These are phyloP conservation scores for Ruellia speciosa DNA, from an alignment of 305 asterid species.

Conservation along the genomic window DNA sequence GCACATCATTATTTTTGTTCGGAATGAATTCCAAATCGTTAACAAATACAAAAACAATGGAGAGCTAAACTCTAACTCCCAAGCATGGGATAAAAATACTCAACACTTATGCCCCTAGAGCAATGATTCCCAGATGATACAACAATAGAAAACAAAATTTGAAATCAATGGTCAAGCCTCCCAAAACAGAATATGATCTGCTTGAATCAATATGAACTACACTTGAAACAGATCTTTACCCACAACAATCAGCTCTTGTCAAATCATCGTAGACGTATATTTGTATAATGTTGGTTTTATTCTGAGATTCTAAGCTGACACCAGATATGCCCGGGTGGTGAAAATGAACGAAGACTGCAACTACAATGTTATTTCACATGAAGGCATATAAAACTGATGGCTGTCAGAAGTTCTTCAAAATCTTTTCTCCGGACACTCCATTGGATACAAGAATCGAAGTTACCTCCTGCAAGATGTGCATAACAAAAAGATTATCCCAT, in stretches of 20 bases:
- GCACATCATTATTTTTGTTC: too few relatives aligned
- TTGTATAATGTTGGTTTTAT: background rate
- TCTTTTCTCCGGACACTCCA: conserved; percentile 6
- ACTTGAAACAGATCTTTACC: background rate
- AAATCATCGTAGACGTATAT: background rate
- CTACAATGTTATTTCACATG: background rate
- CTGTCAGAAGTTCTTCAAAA: conserved; percentile 5
- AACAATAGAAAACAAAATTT: too few relatives aligned
- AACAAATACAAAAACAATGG: too few relatives aligned
- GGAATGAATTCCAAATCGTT: too few relatives aligned
- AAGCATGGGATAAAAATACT: too few relatives aligned
- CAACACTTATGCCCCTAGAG: too few relatives aligned
- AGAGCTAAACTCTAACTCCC: too few relatives aligned
- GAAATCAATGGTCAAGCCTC: too few relatives aligned
- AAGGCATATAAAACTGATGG: background rate
- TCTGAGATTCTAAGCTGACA: background rate
- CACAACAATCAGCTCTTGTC: background rate
- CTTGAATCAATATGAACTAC: background rate
- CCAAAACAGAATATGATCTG: too few relatives aligned
- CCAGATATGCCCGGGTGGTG: background rate
- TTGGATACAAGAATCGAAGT: conserved; percentile 10
- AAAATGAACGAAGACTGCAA: background rate
- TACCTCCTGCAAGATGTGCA: conserved; percentile 10
- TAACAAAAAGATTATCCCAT: background rate
- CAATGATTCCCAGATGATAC: too few relatives aligned